Evolutionary conservation across 345 rosid species (phyloP).

Genomic region (Corchorus olitorius): DNA sequence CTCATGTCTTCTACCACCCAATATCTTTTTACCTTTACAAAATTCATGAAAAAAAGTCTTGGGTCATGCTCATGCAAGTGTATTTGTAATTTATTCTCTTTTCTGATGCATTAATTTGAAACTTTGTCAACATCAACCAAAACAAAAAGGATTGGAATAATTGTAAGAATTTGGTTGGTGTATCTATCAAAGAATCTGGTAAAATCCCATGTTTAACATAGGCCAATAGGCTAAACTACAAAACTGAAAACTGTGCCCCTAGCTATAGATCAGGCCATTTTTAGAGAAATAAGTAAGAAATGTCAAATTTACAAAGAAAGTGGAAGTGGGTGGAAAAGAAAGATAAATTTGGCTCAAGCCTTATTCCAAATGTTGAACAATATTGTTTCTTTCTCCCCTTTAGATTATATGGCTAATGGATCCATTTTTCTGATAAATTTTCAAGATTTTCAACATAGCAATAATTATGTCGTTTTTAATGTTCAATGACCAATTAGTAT

Average conservation of each 20-base stretch:
- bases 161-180: neutral
- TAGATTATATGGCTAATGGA: neutral
- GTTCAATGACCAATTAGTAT: constrained; percentile 1
- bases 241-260: neutral
- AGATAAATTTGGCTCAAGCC: neutral
- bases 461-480: constrained; percentile 1
- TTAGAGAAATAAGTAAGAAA: neutral
- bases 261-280: neutral
- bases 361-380: too few relatives aligned
- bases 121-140: neutral
- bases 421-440: neutral
- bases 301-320: neutral
- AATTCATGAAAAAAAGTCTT: neutral
- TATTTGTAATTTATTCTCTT: neutral
- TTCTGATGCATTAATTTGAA: neutral
- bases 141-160: neutral
- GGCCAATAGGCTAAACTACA: too few relatives aligned
- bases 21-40: neutral
- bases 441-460: neutral
- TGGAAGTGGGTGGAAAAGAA: neutral
- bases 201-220: neutral
- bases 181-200: neutral
- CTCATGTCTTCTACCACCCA: neutral
- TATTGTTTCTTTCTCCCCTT: neutral
- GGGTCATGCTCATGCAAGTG: constrained; percentile 4